These are phyloP conservation scores for Narthecium ossifragum DNA, from an alignment of 106 monocot genomes.

Conservation along the genomic window DNA sequence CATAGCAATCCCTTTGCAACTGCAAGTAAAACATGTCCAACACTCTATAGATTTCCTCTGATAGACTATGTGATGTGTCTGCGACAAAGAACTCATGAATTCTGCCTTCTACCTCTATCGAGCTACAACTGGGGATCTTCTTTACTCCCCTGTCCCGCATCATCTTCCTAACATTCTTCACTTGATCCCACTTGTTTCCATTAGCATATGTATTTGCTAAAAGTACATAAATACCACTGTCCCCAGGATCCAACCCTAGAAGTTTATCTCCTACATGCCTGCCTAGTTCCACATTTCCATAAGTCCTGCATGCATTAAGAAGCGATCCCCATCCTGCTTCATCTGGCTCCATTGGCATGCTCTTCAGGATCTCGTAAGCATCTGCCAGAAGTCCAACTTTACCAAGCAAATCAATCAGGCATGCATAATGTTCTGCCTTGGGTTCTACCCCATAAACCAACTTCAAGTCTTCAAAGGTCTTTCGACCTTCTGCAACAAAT, in stretches of 20 bases:
- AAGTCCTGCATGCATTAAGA: slow-evolving; percentile 55
- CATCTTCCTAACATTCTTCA: slow-evolving; percentile 38
- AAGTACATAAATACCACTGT: slow-evolving; percentile 63
- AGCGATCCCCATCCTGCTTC: slow-evolving; percentile 68
- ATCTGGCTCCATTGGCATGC: slow-evolving; percentile 45
- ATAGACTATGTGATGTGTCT: slow-evolving; percentile 39
- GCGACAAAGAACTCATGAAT: slow-evolving; percentile 47
- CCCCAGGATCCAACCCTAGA: slow-evolving; percentile 34
- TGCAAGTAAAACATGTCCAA: slow-evolving; percentile 37
- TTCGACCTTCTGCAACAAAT: slow-evolving; percentile 44
- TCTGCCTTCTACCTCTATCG: slow-evolving; percentile 49
- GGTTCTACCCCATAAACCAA: slow-evolving; percentile 32
- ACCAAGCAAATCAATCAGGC: slow-evolving; percentile 56
- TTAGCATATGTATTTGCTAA: slow-evolving; percentile 46
- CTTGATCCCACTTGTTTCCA: slow-evolving; percentile 49
- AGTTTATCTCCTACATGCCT: slow-evolving; percentile 35
- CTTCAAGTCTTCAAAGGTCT: slow-evolving; percentile 51
- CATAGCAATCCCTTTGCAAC: slow-evolving; percentile 15
- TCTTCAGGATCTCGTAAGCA: slow-evolving; percentile 35
- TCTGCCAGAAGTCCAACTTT: slow-evolving; percentile 53
- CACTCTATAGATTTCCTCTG: slow-evolving; percentile 28
- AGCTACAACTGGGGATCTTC: slow-evolving; percentile 61
- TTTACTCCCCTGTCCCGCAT: slow-evolving; percentile 55
- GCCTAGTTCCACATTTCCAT: slow-evolving; percentile 56
- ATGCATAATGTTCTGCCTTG: slow-evolving; percentile 54